Evolutionary conservation across 495 filamentous ascomycete genomes (phyloP).

Genomic region (Penicillium argentinense): DNA sequence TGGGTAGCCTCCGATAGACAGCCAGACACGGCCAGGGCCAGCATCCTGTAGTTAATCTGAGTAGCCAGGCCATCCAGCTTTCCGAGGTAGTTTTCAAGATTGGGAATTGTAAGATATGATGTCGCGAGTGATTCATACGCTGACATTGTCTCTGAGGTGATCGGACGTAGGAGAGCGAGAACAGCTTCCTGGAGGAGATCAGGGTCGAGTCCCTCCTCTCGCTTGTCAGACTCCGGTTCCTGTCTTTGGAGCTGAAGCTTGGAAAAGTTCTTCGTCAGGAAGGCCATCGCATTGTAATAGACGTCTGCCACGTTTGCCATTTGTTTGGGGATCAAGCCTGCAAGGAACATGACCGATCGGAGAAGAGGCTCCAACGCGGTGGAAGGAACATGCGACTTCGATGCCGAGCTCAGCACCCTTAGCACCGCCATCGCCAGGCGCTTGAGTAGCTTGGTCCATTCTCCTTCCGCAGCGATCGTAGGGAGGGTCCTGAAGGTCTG

Average conservation of each 20-base stretch:
- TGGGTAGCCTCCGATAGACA: constrained; percentile 31
- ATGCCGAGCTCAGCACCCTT: constrained; percentile 36
- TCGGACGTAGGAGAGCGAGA: constrained; percentile 48
- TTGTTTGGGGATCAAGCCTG: constrained; percentile 46
- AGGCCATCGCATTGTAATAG: constrained; percentile 47
- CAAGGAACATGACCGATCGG: constrained; percentile 37
- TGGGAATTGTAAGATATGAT: constrained; percentile 52
- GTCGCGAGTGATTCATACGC: constrained; percentile 60
- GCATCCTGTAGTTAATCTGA: constrained; percentile 52
- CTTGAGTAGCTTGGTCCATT: constrained; percentile 48
- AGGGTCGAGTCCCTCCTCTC: neutral
- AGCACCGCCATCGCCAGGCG: constrained; percentile 48
- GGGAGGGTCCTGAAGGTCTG: constrained; percentile 37
- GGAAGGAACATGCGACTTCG: constrained; percentile 16
- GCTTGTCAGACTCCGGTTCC: neutral
- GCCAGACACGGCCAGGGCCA: constrained; percentile 48
- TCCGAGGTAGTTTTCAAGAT: constrained; percentile 42
- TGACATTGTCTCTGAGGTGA: constrained; percentile 45
- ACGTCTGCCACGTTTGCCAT: constrained; percentile 43
- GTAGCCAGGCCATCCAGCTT: constrained; percentile 47
- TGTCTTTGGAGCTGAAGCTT: constrained; percentile 5
- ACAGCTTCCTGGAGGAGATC: constrained; percentile 35
- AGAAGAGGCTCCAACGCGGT: constrained; percentile 37
- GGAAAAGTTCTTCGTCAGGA: constrained; percentile 35
- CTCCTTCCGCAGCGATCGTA: constrained; percentile 41